These are phyloP conservation scores for Xylaria acuta DNA, from an alignment of 495 filamentous ascomycete genomes.

Conservation along the genomic window DNA sequence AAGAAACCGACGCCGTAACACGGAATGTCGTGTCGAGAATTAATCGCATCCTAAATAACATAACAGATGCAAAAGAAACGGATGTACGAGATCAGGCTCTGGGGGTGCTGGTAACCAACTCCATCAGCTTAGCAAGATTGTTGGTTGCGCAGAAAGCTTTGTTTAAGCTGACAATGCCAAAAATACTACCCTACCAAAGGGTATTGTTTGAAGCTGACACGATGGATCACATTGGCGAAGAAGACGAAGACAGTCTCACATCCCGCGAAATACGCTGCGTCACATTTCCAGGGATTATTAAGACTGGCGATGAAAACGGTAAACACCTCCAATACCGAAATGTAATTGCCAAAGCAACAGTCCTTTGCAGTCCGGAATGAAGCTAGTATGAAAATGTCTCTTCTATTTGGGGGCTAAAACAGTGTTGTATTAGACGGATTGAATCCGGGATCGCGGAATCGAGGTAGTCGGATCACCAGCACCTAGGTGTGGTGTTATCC, in stretches of 20 bases:
- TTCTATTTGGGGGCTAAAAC: constrained; percentile 17
- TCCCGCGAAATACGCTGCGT: constrained; percentile 55
- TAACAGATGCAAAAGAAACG: constrained; percentile 48
- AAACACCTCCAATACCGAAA: constrained; percentile 59
- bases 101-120: constrained; percentile 48
- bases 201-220: constrained; percentile 55
- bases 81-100: constrained; percentile 56
- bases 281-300: constrained; percentile 61
- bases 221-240: constrained; percentile 65
- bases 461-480: not conserved
- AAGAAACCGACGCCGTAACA: constrained; percentile 44
- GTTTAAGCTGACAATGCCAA: constrained; percentile 58
- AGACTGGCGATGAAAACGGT: constrained; percentile 62
- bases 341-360: constrained; percentile 60
- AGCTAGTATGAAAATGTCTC: constrained; percentile 18
- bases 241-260: constrained; percentile 56
- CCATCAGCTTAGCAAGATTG: constrained; percentile 57
- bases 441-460: constrained; percentile 17
- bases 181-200: constrained; percentile 53
- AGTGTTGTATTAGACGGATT: constrained; percentile 30
- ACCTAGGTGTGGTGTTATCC: not conserved
- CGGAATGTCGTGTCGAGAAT: constrained; percentile 46
- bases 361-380: constrained; percentile 59
- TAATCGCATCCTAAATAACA: constrained; percentile 49
- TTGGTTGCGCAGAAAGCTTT: constrained; percentile 60